Evolutionary conservation across 2,329 filamentous ascomycete genomes (phyloP), one percentile per base, ranked within the genome.

Genomic region (Leptodontidium sp.): DNA sequence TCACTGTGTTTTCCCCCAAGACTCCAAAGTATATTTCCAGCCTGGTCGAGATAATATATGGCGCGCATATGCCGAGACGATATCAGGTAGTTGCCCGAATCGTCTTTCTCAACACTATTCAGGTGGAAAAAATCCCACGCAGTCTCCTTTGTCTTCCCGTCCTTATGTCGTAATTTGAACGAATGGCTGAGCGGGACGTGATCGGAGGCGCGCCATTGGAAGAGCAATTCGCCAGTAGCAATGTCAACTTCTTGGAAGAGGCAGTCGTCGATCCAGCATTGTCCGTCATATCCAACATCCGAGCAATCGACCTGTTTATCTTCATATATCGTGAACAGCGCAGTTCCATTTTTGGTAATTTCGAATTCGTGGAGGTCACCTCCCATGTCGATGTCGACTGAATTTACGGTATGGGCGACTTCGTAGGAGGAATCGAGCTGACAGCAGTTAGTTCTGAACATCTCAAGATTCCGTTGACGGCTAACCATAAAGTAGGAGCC

Each of bases 231-330:
- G 26, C 83, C 82, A 2, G 83, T 85, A 8, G 80, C 81, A 17
- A 87, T 79, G 70, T 86, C 82, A 29, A 87, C 78, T 75, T 87
- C 85, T 72, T 84, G 82, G 68, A 84, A 82, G 7, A 68, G 47
- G 14, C 62, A 68, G 62, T 68, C 66, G 40, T 68, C 55, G 24
- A 81, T 62, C 66, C 66, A 68, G 62, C 66, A 68, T 6, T 26
- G 35, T 2, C 40, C 53, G 21, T 53, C 40, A n/a, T 65, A 43
- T 35, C 66, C 66, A 17, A 62, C 24, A 15, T 52, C 45, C 26
- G 47, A 52, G 49, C 66, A 68, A 32, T 65, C 62, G 7, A 68
- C 55, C n/a, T 58, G 40, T 17, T 9, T 65, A 24, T 68, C 66
- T 14, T 63, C n/a, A 55, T 68, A 68, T 61, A 68, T 61, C 11